Conservation (phyloP, 1,139 yeast species). For the Suhomyces bolitotheri region DNA sequence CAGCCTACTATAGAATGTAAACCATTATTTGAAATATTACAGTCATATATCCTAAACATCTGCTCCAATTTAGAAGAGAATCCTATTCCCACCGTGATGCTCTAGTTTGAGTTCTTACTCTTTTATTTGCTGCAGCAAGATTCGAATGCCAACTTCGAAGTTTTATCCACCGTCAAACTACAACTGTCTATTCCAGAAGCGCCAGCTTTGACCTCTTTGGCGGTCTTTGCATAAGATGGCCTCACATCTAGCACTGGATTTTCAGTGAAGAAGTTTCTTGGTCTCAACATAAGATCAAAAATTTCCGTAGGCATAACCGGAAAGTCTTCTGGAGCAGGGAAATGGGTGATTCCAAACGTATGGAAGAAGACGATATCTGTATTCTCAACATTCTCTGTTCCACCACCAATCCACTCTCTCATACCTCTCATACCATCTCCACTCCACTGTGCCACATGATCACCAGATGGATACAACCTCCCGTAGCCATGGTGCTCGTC, state of each 20-base stretch:
- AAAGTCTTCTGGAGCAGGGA: constrained; percentile 89
- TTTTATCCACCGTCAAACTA: constrained; percentile 39
- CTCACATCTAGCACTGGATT: constrained; percentile 76
- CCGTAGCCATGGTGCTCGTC: constrained; percentile 54
- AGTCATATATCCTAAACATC: no score
- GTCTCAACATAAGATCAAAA: constrained; percentile 70
- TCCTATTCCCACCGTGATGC: no score
- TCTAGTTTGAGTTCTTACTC: no score
- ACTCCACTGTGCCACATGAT: constrained; percentile 76
- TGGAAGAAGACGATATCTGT: constrained; percentile 74
- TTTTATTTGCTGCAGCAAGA: no score
- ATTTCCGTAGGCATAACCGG: constrained; percentile 89
- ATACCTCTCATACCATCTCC: constrained; percentile 73
- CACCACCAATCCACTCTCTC: constrained; percentile 74
- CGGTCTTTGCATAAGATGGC: constrained; percentile 68
- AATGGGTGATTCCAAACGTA: constrained; percentile 80
- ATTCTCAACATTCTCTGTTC: constrained; percentile 59
- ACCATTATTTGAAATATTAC: no score
- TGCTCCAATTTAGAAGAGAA: no score
- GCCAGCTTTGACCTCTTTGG: constrained; percentile 53
- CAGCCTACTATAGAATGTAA: no score
- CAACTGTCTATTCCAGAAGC: constrained; percentile 36
- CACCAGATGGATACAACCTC: constrained; percentile 76
- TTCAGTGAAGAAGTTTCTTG: constrained; percentile 73
- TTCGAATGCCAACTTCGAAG: constrained; percentile 46